Evolutionary conservation across 2,329 filamentous ascomycete species (phyloP), one percentile per base, ranked within the genome.

Genomic region (Ophiostoma angusticollis): DNA sequence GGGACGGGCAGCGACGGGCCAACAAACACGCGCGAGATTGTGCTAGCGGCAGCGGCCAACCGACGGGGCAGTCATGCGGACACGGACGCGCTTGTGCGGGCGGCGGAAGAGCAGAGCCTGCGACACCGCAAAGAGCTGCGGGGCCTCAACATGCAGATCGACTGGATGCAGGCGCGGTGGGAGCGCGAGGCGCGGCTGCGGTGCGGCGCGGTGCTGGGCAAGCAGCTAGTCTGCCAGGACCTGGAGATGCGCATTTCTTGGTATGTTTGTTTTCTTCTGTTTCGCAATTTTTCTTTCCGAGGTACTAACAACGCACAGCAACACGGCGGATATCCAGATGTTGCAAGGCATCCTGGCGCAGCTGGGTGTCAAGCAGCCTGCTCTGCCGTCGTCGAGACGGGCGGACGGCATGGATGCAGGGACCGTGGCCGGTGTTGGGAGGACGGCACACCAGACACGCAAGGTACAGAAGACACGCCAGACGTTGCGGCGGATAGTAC

Each of bases 191-290:
- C 84, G 49, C 74, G 72, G 36, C 79, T 96, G 60, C 73, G 91
- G 30, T 70, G 72, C 46, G 84, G 87, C 52, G 73, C 89, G 23
- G 83, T 82, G 8, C 93, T 80, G 61, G 84, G 84, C 47, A 98
- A 98, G 69, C 76, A 72, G 49, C 87, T 84, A 58, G 74, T 95
- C 61, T 61, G 78, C 51, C 67, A 84, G 57, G 78, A 85, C 58
- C 74, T 93, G 39, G 77, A 86, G 50, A 75, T 93, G 52, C 86
- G 85, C 51, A 80, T 85, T 53, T 80, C 84, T 63, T 96, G 87
- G 89, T 95, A 78, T 50, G 84, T 79, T 48, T 43, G 41, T 31
- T 17, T 24, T 5, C 14, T 30, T 16, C n/a, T n/a, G n/a, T 16
- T 8, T 19, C 13, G 4, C 7, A 19, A 18, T 34, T 30, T 2